Percentiles rank a stretch among this genome's conserved stretches.
Evolutionary conservation across 495 filamentous ascomycete genomes (phyloP).

Genomic region (Jackrogersella multiformis): DNA sequence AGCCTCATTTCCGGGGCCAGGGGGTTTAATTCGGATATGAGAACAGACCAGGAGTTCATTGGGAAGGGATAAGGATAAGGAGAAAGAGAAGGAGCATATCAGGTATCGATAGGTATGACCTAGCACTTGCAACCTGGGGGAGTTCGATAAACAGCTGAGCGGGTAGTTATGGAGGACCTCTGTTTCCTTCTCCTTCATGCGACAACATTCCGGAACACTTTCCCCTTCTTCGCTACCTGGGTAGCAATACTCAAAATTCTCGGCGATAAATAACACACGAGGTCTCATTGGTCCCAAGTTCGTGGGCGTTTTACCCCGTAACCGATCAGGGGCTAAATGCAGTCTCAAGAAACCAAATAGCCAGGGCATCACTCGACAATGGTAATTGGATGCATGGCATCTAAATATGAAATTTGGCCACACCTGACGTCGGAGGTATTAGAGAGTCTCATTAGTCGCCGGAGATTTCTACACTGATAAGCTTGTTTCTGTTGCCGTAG

Average conservation of each 20-base stretch:
- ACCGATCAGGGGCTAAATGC: slow-evolving; percentile 26
- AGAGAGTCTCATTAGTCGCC: slow-evolving; percentile 34
- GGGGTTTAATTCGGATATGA: slow-evolving; percentile 29
- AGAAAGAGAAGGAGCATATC: too few species aligned
- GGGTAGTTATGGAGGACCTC: neutral
- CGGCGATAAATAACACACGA: slow-evolving; percentile 1
- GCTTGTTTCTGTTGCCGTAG: slow-evolving; percentile 5
- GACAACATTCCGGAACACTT: neutral
- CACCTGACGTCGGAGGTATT: slow-evolving; percentile 25
- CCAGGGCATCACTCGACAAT: slow-evolving; percentile 1
- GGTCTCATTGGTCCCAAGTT: slow-evolving; percentile 21
- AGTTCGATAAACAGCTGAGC: neutral
- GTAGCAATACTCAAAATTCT: neutral
- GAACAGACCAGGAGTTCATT: slow-evolving; percentile 30
- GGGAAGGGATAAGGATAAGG: neutral
- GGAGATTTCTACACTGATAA: slow-evolving; percentile 20
- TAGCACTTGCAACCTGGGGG: too few species aligned
- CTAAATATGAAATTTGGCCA: slow-evolving; percentile 12
- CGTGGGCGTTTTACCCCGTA: slow-evolving; percentile 17
- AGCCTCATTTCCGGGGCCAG: slow-evolving; percentile 41
- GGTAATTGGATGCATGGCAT: slow-evolving; percentile 22
- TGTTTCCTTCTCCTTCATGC: slow-evolving; percentile 7
- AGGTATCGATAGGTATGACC: slow-evolving; percentile 9
- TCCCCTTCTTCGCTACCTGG: neutral
- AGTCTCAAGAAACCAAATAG: slow-evolving; percentile 23